Percentiles rank a stretch among this genome's conserved stretches.
These are phyloP conservation scores for Pseudoscleropodium purum DNA, from an alignment of 225 moss, liverwort and hornwort genomes.

Conservation along the genomic window DNA sequence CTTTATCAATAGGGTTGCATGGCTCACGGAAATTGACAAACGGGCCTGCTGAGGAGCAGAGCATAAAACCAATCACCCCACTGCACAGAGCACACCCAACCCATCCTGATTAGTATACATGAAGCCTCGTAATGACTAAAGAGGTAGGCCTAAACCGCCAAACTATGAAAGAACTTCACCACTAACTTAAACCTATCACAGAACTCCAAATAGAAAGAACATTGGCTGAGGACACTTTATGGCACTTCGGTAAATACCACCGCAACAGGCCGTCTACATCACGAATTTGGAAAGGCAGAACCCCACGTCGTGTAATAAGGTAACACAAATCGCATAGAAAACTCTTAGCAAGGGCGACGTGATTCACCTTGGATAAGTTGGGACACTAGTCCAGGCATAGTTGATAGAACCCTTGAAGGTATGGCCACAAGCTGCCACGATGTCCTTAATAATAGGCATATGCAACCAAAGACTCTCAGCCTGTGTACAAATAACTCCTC, in stretches of 20 bases:
- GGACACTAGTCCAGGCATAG: conserved; percentile 98
- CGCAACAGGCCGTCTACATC: neutral
- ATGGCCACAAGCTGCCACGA: conserved; percentile 58
- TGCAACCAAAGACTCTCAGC: conserved; percentile 98
- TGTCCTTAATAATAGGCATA: conserved; percentile 88
- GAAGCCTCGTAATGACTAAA: neutral
- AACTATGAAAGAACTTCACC: neutral
- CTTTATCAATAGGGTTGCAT: conserved; percentile 51
- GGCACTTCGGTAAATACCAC: neutral
- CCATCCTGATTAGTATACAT: neutral
- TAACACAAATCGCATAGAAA: neutral
- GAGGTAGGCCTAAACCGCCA: neutral
- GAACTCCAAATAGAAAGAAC: neutral
- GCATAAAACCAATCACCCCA: conserved; percentile 97
- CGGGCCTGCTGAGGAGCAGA: conserved; percentile 88
- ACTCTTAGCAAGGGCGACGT: neutral
- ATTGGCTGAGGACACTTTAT: neutral
- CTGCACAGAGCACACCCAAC: conserved; percentile 53
- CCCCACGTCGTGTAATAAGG: neutral
- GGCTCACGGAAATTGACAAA: conserved; percentile 64
- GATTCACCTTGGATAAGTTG: conserved; percentile 83
- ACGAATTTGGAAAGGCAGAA: neutral
- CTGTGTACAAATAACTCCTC: conserved; percentile 96
- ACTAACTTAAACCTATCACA: neutral
- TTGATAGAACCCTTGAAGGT: conserved; percentile 90